phyloP scores from a whole-genome alignment of 495 filamentous ascomycete species.

The Trichoderma parareesei region DNA sequence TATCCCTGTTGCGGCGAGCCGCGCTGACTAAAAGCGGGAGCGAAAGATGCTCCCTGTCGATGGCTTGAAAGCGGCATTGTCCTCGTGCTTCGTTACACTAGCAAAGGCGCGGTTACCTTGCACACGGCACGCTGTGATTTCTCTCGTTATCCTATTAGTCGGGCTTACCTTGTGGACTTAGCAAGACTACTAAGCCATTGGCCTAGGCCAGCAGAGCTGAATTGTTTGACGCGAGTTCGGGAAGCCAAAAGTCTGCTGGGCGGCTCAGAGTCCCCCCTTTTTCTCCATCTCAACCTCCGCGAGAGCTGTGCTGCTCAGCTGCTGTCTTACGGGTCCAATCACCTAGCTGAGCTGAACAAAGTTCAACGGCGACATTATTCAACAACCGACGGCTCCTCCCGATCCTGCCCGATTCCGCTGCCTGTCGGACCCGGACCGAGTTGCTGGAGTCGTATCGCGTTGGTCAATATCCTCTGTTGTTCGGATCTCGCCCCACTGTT shows the following conservation, averaged over 20 bases:
- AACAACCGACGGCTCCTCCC: background rate
- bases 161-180: no score
- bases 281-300: conserved; percentile 9
- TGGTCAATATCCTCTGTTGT: no score
- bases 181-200: background rate
- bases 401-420: background rate
- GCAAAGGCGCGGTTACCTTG: no score
- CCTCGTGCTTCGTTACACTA: no score
- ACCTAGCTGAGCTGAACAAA: no score
- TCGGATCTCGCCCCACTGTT: background rate
- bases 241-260: background rate
- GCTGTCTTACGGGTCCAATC: no score
- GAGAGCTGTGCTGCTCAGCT: background rate
- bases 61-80: no score
- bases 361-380: no score
- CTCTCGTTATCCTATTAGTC: no score
- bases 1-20: background rate
- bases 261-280: background rate
- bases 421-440: background rate
- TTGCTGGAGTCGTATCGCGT: background rate
- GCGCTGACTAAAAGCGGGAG: background rate
- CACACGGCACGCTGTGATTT: no score
- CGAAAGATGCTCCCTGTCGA: background rate
- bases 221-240: background rate
- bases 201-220: no score